Percentiles rank a stretch among this genome's conserved stretches.
Conservation (phyloP, 495 filamentous ascomycete species). For the Podospora appendiculata region DNA sequence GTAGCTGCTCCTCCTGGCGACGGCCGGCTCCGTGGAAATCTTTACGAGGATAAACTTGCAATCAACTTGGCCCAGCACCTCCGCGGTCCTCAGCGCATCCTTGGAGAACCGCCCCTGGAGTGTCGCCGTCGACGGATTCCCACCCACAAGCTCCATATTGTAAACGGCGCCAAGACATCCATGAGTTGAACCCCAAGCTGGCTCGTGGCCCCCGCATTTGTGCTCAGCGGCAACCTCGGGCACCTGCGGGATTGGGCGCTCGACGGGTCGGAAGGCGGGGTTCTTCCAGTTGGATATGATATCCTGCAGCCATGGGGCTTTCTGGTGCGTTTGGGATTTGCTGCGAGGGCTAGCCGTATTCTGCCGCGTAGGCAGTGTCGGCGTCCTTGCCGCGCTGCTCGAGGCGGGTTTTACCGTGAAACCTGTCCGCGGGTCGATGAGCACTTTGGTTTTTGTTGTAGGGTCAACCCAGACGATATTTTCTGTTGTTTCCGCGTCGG, state of each 20-base stretch:
- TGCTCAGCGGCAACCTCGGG: slow-evolving; percentile 9
- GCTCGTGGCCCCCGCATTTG: neutral
- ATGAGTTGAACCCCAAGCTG: too few species aligned
- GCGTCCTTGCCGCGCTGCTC: neutral
- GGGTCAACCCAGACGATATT: slow-evolving; percentile 63
- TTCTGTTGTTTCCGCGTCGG: slow-evolving; percentile 12
- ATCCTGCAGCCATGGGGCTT: neutral
- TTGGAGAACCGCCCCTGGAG: slow-evolving; percentile 55
- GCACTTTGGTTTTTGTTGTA: slow-evolving; percentile 46
- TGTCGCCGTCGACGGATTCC: neutral
- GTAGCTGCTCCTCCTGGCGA: too few species aligned
- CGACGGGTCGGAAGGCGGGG: slow-evolving; percentile 26
- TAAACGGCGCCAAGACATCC: neutral
- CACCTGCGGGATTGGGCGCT: slow-evolving; percentile 28
- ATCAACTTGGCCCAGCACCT: slow-evolving; percentile 77
- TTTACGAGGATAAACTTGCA: slow-evolving; percentile 79
- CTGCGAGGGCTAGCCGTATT: neutral
- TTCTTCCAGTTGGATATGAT: slow-evolving; percentile 20
- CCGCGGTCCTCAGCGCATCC: slow-evolving; percentile 49
- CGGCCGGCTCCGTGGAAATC: slow-evolving; percentile 20
- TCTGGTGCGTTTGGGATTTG: neutral
- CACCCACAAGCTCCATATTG: neutral
- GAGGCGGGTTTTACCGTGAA: slow-evolving; percentile 11
- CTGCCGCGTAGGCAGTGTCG: neutral
- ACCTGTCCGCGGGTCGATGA: slow-evolving; percentile 24